Base-by-base conservation (phyloP, 371 early-diverging fungal species). In the Coemansia sp. region DNA sequence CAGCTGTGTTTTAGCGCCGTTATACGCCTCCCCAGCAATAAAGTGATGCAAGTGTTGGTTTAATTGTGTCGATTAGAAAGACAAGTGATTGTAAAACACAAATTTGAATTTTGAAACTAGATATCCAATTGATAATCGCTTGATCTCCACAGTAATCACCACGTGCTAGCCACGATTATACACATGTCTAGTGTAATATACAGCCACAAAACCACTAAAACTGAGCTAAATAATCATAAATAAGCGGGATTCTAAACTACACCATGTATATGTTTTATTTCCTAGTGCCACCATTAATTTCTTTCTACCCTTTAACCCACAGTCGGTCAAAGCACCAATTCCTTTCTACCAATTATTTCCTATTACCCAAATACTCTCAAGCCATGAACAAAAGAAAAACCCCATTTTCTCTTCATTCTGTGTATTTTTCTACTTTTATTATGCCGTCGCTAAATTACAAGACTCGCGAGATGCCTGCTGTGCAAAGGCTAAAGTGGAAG, bases 401-500 rank as follows among this genome's bases (percentile, higher is more conserved):
- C 55, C 9, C 5, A 3, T 12, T 6, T 28, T 18, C 7, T 14
- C 28, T 28, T 18, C n/a, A 28, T 11, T 5, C 55, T 28, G 9
- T 18, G 7, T 14, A 7, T 28, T 30, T 30, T 25, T 30, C n/a
- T n/a, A 18, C 53, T 25, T 53, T 14, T 52, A 23, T 12, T 21
- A 53, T n/a, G 11, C n/a, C 12, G 20, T 52, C 25, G 8, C 25
- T 52, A n/a, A n/a, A 48, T 0, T 25, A 53, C 21, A 12, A 37
- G 9, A 37, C 37, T 37, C 37, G 37, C 37, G 37, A 37, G 37
- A n/a, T 23, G 16, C n/a, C 57, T 8, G 20, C 57, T 8, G 57
- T n/a, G 6, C 57, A 56, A 12, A 18, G 37, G 18, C 57, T 56
- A 33, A 23, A 23, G 21, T 56, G 57, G 57, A 56, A 56, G 57